Percentiles rank a stretch among this genome's conserved stretches.
Conservation (phyloP, 225 moss, liverwort and hornwort genomes). For the Marchantia polymorpha region DNA sequence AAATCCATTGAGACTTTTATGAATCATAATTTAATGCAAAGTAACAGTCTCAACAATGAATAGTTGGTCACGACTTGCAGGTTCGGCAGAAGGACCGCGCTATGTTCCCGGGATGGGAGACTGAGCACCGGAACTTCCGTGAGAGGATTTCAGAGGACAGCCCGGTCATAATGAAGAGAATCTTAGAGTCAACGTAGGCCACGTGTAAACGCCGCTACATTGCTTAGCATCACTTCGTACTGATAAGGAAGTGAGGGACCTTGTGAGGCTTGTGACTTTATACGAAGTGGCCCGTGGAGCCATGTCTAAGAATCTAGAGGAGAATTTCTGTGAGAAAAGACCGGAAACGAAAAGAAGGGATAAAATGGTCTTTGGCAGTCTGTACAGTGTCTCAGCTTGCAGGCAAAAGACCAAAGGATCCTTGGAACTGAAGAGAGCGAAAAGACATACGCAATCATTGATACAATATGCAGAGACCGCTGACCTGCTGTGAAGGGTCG, state of each 20-base stretch:
- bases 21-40: too few species aligned
- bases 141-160: not conserved
- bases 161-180: not conserved
- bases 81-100: constrained; percentile 3
- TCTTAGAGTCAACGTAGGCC: constrained; percentile 15
- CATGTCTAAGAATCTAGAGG: not conserved
- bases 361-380: not conserved
- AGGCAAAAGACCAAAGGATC: not conserved
- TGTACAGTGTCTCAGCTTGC: not conserved
- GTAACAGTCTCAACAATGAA: not conserved
- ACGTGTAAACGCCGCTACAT: constrained; percentile 8
- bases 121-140: not conserved
- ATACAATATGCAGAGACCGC: constrained; percentile 4
- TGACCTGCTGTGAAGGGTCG: constrained; percentile 7
- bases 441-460: constrained; percentile 11
- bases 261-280: too few species aligned
- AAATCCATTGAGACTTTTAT: not conserved
- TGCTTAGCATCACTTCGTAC: not conserved
- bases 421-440: not conserved
- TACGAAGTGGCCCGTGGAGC: not conserved
- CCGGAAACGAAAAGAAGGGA: not conserved
- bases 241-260: too few species aligned
- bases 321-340: not conserved
- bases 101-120: not conserved
- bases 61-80: not conserved